Evolutionary conservation across 139 green algal species (phyloP).

Genomic region (Haematococcus lacustris): DNA sequence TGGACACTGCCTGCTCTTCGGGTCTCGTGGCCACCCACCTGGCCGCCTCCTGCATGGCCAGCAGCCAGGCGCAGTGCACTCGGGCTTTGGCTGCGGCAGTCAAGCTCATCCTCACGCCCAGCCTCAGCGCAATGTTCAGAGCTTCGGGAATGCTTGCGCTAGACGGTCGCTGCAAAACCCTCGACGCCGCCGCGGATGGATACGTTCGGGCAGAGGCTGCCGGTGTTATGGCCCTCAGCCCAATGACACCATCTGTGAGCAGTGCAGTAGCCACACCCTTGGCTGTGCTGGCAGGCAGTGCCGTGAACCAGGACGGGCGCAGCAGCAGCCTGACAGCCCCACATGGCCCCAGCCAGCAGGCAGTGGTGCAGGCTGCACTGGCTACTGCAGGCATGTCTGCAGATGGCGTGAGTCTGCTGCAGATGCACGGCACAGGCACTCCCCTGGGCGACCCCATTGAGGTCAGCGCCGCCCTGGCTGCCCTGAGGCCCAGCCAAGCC

Average conservation of each 20-base stretch:
- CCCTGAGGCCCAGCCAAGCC: conserved; percentile 6
- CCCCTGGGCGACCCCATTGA: conserved; percentile 84
- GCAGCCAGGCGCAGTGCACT: too few species aligned
- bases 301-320: conserved; percentile 83
- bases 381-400: conserved; percentile 13
- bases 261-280: background rate
- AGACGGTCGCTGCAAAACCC: conserved; percentile 77
- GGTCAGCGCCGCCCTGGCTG: conserved; percentile 55
- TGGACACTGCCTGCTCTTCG: conserved; percentile 74
- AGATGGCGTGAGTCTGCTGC: conserved; percentile 33
- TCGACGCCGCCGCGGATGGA: conserved; percentile 69
- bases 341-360: conserved; percentile 80
- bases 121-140: conserved; percentile 53
- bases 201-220: conserved; percentile 72
- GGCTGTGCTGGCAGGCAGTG: conserved; percentile 40
- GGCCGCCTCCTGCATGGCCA: too few species aligned
- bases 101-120: conserved; percentile 50
- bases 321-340: conserved; percentile 80
- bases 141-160: conserved; percentile 65
- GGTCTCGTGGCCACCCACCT: conserved; percentile 56
- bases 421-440: conserved; percentile 84
- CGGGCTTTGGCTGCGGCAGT: too few species aligned
- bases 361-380: conserved; percentile 54
- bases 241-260: background rate
- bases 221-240: conserved; percentile 21